A percentile compares a stretch with the other conserved stretches of the same genome.
Evolutionary conservation across 129 eudicot genomes (phyloP).

Genomic region (Ambrosia trifida): DNA sequence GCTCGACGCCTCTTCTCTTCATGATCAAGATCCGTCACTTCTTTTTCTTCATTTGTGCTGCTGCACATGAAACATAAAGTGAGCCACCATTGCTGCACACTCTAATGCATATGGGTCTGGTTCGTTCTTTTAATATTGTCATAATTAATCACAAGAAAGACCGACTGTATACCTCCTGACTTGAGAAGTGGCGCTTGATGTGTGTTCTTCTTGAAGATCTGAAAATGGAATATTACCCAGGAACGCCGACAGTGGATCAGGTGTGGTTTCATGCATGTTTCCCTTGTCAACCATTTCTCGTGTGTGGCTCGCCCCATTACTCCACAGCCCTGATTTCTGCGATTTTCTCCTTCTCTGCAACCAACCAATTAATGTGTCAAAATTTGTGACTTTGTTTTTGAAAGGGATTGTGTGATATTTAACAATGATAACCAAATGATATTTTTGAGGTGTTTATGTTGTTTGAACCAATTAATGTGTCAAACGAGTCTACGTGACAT

Average conservation of each 20-base stretch:
- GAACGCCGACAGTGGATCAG: constrained; percentile 80
- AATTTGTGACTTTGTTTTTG: neutral
- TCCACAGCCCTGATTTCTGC: constrained; percentile 65
- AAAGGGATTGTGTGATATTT: too few species aligned
- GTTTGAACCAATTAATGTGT: too few species aligned
- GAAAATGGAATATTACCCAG: constrained; percentile 44
- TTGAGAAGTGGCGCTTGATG: constrained; percentile 38
- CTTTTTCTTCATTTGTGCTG: constrained; percentile 24
- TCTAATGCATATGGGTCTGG: neutral
- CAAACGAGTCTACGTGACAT: neutral
- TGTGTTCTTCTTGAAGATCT: constrained; percentile 33
- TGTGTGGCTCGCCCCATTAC: constrained; percentile 36
- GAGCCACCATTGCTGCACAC: constrained; percentile 4
- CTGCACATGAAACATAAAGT: constrained; percentile 27
- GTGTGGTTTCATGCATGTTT: constrained; percentile 47
- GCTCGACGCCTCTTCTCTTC: constrained; percentile 56
- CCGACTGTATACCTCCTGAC: constrained; percentile 40
- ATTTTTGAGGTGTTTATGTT: too few species aligned
- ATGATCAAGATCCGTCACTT: constrained; percentile 43
- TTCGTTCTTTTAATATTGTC: neutral
- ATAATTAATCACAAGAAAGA: neutral
- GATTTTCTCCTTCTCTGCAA: constrained; percentile 63
- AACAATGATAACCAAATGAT: too few species aligned
- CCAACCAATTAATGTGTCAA: constrained; percentile 8
- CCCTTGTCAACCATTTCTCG: constrained; percentile 39